Conservation (phyloP, 495 filamentous ascomycete species). For the Daldinia decipiens region DNA sequence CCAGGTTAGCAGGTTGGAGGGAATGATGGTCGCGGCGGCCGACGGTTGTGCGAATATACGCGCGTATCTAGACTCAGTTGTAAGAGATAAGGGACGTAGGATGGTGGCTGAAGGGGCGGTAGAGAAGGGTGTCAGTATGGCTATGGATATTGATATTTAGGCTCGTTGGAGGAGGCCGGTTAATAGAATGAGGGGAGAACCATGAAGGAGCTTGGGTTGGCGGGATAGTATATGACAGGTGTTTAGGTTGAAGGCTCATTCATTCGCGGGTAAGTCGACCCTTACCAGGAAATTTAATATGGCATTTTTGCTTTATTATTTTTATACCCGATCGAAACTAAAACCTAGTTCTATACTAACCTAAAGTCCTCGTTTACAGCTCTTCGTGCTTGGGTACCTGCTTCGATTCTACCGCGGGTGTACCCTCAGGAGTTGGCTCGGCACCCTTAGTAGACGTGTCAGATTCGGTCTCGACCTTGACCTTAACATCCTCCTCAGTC, state of each 20-base stretch:
- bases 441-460: slow-evolving; percentile 39
- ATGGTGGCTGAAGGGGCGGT: slow-evolving; percentile 69
- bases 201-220: not conserved
- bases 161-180: not conserved
- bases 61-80: slow-evolving; percentile 76
- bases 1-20: slow-evolving; percentile 80
- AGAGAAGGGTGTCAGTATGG: slow-evolving; percentile 54
- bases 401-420: slow-evolving; percentile 23
- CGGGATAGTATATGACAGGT: slow-evolving; percentile 20
- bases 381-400: slow-evolving; percentile 56
- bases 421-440: slow-evolving; percentile 54
- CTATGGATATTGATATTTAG: slow-evolving; percentile 57
- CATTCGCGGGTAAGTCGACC: slow-evolving; percentile 27
- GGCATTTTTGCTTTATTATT: slow-evolving; percentile 17
- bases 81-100: slow-evolving; percentile 70
- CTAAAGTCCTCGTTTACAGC: slow-evolving; percentile 46
- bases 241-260: slow-evolving; percentile 7
- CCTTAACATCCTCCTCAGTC: slow-evolving; percentile 43
- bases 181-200: not conserved
- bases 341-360: slow-evolving; percentile 24
- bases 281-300: slow-evolving; percentile 15
- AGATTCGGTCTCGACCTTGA: slow-evolving; percentile 39
- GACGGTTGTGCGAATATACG: slow-evolving; percentile 80
- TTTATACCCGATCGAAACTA: slow-evolving; percentile 9
- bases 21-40: slow-evolving; percentile 89